Evolutionary conservation across 306 rosid genomes (phyloP), one percentile per base, ranked within the genome.

Genomic region (Pyrus betulifolia): DNA sequence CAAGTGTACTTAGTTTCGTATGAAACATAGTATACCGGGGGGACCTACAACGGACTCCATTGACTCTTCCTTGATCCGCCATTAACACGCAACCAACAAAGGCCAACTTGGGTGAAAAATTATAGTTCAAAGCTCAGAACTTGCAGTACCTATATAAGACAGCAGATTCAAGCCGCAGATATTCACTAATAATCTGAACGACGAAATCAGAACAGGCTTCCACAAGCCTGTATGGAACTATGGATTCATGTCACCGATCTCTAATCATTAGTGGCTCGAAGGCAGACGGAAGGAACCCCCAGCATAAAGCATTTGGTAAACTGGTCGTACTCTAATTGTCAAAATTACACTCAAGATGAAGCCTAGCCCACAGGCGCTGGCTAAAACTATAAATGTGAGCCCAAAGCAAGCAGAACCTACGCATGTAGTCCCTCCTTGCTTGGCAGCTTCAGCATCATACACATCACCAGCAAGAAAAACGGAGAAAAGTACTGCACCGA

Each of bases 361-460:
- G 70, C 91, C 97, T 42, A 90, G 78, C 38, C 94, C 94, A 46
- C 91, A 87, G 7, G 74, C 83, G 4, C 88, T 84, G 3, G 97
- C 90, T 69, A 93, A 85, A 73, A 90, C 78, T 59, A 88, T 82
- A 88, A 93, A 93, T 25, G 96, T 91, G 61, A 82, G 57, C 84
- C 97, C 83, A 87, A 88, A 91, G 86, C 98, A 94, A 74, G 74
- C 31, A 28, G 90, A 74, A 59, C 96, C 98, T 44, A 89, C 40
- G 83, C 93, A 90, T 31, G 91, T 84, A 74, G 91, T 82, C 1
- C 61, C 78, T 78, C 97, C 97, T 86, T 88, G 91, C 87, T 84
- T 91, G 42, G 85, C 81, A 66, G 98, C 98, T 87, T 94, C 96
- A 17, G 78, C 60, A 63, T 94, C 96, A 71, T 92, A 92, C 33